These are phyloP conservation scores for Aphanoascus verrucosus DNA, from an alignment of 2,329 filamentous ascomycete genomes.

Conservation along the genomic window DNA sequence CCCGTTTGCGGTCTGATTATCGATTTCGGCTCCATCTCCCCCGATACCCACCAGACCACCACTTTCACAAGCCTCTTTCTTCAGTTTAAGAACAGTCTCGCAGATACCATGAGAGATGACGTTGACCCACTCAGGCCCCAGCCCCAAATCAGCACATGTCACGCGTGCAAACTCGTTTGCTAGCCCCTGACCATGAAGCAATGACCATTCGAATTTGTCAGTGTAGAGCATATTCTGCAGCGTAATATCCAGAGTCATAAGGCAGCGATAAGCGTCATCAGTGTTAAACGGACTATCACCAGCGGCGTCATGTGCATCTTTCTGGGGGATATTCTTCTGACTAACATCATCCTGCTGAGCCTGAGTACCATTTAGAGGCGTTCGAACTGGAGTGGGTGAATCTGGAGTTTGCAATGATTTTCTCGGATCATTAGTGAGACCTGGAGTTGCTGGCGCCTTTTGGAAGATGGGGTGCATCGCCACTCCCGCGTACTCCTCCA, in stretches of 20 bases:
- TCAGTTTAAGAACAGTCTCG: slow-evolving; percentile 79
- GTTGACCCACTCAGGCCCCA: slow-evolving; percentile 86
- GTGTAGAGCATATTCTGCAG: slow-evolving; percentile 84
- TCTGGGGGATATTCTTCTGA: slow-evolving; percentile 16
- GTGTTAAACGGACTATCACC: slow-evolving; percentile 71
- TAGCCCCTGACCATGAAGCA: slow-evolving; percentile 81
- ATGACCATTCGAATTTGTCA: slow-evolving; percentile 96
- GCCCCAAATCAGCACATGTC: slow-evolving; percentile 82
- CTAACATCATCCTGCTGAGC: slow-evolving; percentile 17
- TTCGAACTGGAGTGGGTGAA: slow-evolving; percentile 23
- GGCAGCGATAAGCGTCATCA: slow-evolving; percentile 88
- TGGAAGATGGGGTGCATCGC: slow-evolving; percentile 90
- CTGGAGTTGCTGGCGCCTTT: slow-evolving; percentile 37
- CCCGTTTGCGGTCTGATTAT: slow-evolving; percentile 73
- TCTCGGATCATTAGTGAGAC: slow-evolving; percentile 24
- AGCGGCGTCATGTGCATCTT: slow-evolving; percentile 33
- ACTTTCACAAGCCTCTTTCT: slow-evolving; percentile 93
- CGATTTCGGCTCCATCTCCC: slow-evolving; percentile 58
- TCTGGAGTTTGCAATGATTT: neutral
- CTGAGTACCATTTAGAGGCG: slow-evolving; percentile 15
- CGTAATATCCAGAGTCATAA: slow-evolving; percentile 84
- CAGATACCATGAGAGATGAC: slow-evolving; percentile 95
- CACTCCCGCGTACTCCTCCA: slow-evolving; percentile 92
- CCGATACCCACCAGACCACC: slow-evolving; percentile 73
- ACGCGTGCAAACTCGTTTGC: slow-evolving; percentile 86